phyloP scores from a whole-genome alignment of 2,329 filamentous ascomycete genomes.

The Leptosphaerulina australis region DNA sequence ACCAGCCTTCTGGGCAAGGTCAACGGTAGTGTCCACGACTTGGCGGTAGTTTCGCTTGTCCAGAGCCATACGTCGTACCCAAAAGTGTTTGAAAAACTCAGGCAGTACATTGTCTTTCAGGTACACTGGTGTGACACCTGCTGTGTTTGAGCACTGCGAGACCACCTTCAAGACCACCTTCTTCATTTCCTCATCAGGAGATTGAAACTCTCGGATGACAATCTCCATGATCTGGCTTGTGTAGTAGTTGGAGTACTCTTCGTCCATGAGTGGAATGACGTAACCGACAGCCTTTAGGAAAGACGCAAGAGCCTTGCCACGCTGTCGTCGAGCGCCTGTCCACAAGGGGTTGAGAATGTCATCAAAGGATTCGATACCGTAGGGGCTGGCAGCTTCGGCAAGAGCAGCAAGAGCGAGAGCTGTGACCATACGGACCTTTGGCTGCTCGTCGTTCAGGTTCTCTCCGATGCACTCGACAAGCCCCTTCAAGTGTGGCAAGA shows the following conservation, averaged over 20 bases:
- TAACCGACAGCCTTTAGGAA: conserved; percentile 98
- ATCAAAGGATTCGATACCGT: conserved; percentile 98
- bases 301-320: conserved; percentile 92
- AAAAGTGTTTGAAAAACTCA: conserved; percentile 99
- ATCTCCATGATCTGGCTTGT: conserved; percentile 99
- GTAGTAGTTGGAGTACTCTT: conserved; percentile 99
- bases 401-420: conserved; percentile 92
- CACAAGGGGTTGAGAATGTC: conserved; percentile 96
- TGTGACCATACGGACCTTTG: conserved; percentile 95
- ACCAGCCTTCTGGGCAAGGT: conserved; percentile 97
- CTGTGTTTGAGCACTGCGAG: conserved; percentile 91
- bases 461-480: conserved; percentile 95
- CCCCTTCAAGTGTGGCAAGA: conserved; percentile 92
- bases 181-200: conserved; percentile 99
- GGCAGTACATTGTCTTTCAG: conserved; percentile 93
- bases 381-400: conserved; percentile 94
- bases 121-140: conserved; percentile 92
- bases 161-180: conserved; percentile 98
- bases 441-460: conserved; percentile 96
- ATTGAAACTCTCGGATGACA: conserved; percentile 90
- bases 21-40: conserved; percentile 96
- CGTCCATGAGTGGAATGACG: conserved; percentile 98
- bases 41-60: conserved; percentile 98
- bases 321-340: conserved; percentile 94
- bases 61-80: conserved; percentile 94